Percentiles rank a stretch among this genome's conserved stretches.
These are phyloP conservation scores for Davidsoniella virescens DNA, from an alignment of 2,329 filamentous ascomycete species.

Conservation along the genomic window DNA sequence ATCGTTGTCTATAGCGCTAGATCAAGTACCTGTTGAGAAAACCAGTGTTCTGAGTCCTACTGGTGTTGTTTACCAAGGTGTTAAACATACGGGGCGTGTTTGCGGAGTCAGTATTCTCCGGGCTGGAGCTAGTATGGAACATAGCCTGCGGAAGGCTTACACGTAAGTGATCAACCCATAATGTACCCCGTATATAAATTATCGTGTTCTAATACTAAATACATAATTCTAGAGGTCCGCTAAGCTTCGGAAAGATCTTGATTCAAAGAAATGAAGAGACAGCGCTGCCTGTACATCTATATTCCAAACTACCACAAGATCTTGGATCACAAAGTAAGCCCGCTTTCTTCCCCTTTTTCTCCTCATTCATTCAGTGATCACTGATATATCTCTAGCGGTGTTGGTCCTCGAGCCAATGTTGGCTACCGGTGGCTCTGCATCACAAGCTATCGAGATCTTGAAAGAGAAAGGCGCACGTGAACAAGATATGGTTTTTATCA, in stretches of 20 bases:
- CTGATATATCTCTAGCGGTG: constrained; percentile 14
- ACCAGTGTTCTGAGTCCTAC: constrained; percentile 13
- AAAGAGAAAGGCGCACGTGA: constrained; percentile 15
- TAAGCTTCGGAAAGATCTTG: constrained; percentile 21
- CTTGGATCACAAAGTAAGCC: constrained; percentile 14
- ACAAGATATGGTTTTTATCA: constrained; percentile 19
- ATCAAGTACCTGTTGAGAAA: constrained; percentile 11
- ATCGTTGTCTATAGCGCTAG: constrained; percentile 6
- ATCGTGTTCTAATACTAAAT: constrained; percentile 3
- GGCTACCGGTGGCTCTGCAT: constrained; percentile 16
- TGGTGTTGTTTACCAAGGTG: constrained; percentile 9
- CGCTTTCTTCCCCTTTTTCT: not conserved
- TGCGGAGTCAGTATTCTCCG: constrained; percentile 21
- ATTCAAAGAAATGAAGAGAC: constrained; percentile 21
- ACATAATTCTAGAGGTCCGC: constrained; percentile 11
- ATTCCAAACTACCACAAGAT: constrained; percentile 18
- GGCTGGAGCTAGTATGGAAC: constrained; percentile 20
- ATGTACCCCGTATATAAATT: no score
- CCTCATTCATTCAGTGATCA: no score
- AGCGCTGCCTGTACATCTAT: constrained; percentile 17
- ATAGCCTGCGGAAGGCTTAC: constrained; percentile 17
- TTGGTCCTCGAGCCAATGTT: constrained; percentile 17
- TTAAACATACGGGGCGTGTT: constrained; percentile 13
- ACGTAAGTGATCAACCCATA: constrained; percentile 14
- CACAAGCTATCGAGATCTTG: constrained; percentile 15